phyloP scores from a whole-genome alignment of 2,329 filamentous ascomycete species.

The Sporothrix schenckii region DNA sequence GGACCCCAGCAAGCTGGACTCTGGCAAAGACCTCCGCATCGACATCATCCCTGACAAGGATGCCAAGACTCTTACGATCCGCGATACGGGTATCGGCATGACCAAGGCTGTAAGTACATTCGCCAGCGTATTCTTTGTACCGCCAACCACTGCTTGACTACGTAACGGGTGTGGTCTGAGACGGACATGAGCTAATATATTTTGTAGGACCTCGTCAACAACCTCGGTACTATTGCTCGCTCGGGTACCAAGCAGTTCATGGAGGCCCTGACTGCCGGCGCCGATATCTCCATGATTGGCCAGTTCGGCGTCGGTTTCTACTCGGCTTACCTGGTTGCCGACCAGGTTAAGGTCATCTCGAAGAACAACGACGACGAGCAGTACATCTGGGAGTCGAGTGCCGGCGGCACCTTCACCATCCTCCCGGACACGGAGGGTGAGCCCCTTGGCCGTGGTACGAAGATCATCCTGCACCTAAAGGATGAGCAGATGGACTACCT shows the following conservation, averaged over 20 bases:
- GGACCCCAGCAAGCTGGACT: conserved; percentile 95
- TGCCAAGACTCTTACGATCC: conserved; percentile 95
- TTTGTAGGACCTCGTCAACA: conserved; percentile 91
- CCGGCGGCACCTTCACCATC: conserved; percentile 96
- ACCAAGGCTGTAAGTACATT: conserved; percentile 90
- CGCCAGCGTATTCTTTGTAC: background rate
- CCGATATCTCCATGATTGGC: conserved; percentile 99
- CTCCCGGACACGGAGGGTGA: conserved; percentile 86
- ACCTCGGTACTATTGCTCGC: conserved; percentile 98
- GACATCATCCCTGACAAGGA: conserved; percentile 98
- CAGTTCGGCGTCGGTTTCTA: conserved; percentile 99
- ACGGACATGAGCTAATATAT: background rate
- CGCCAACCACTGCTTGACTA: background rate
- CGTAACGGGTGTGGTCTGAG: background rate
- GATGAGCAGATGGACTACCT: conserved; percentile 98
- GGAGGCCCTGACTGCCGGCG: conserved; percentile 97
- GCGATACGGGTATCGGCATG: conserved; percentile 99
- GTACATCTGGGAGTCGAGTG: conserved; percentile 98
- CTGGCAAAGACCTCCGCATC: conserved; percentile 96
- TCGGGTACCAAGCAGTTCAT: conserved; percentile 99
- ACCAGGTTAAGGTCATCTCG: conserved; percentile 91
- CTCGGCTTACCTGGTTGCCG: conserved; percentile 98
- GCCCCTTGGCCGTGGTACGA: conserved; percentile 89
- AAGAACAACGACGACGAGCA: conserved; percentile 99
- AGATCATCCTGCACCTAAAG: conserved; percentile 99